Percentiles rank a stretch among this genome's conserved stretches.
phyloP scores from a whole-genome alignment of 2,329 filamentous ascomycete genomes.

The Diaporthe velutina region DNA sequence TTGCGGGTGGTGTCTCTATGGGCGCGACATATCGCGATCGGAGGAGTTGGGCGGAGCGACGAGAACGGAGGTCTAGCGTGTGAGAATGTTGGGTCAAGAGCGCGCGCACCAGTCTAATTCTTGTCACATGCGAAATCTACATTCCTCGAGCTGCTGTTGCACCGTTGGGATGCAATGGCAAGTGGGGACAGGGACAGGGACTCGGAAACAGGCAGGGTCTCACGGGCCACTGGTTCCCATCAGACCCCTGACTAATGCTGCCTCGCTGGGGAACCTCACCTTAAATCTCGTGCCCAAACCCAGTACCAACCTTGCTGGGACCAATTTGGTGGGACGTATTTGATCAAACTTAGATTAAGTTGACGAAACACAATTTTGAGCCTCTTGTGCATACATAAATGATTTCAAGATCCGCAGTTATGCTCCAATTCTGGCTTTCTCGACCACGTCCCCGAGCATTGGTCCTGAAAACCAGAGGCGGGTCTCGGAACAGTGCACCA shows the following conservation, averaged over 20 bases:
- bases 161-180: not conserved
- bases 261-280: not conserved
- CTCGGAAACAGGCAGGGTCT: not conserved
- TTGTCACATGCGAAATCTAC: slow-evolving; percentile 46
- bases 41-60: not conserved
- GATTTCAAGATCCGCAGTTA: too few relatives aligned
- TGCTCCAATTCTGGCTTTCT: not conserved
- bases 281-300: slow-evolving; percentile 6
- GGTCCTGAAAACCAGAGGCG: not conserved
- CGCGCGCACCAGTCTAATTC: slow-evolving; percentile 33
- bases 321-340: not conserved
- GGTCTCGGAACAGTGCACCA: not conserved
- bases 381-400: not conserved
- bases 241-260: slow-evolving; percentile 9
- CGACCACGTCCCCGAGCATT: not conserved
- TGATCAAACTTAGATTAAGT: not conserved
- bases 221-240: not conserved
- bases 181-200: not conserved
- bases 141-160: slow-evolving; percentile 2
- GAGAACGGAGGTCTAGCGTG: not conserved
- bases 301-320: not conserved
- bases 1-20: not conserved
- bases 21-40: slow-evolving; percentile 29
- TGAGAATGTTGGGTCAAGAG: slow-evolving; percentile 10
- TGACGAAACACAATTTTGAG: not conserved